phyloP scores from a whole-genome alignment of 177 flowering plant species.

The Tripterygium wilfordii region DNA sequence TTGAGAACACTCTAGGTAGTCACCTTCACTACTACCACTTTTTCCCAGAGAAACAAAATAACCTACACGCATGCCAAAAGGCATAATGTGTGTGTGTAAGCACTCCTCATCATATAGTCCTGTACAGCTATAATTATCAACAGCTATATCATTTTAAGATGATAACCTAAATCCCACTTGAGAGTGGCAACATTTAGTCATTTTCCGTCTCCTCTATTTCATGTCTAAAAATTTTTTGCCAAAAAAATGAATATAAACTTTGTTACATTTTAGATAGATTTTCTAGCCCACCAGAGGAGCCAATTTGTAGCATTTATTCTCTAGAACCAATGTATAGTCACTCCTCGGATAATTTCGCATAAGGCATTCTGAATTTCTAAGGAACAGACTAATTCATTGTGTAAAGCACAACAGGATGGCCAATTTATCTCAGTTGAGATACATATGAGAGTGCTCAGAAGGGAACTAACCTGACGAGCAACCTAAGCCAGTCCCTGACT shows the following conservation, averaged over 20 bases:
- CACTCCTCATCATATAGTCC: no score
- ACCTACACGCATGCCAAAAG: background rate
- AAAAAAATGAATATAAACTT: no score
- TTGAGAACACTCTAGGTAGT: background rate
- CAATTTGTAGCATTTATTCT: no score
- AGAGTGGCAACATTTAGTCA: no score
- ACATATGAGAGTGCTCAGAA: background rate
- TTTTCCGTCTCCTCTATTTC: no score
- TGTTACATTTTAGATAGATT: background rate
- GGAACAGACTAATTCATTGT: no score
- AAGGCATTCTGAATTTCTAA: no score
- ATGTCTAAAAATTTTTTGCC: no score
- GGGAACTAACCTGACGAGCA: slow-evolving; percentile 32
- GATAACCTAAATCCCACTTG: background rate
- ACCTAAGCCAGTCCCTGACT: slow-evolving; percentile 26
- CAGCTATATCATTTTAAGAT: background rate
- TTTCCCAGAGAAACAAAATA: slow-evolving; percentile 22
- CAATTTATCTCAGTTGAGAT: background rate
- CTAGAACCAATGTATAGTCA: no score
- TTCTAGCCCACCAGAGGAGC: no score
- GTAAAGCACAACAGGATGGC: background rate
- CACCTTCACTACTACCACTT: slow-evolving; percentile 12
- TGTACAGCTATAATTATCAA: no score
- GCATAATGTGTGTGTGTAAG: background rate
- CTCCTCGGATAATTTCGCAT: no score